Conservation (phyloP, 169 alveolate species). For the Sarcocystis neurona region DNA sequence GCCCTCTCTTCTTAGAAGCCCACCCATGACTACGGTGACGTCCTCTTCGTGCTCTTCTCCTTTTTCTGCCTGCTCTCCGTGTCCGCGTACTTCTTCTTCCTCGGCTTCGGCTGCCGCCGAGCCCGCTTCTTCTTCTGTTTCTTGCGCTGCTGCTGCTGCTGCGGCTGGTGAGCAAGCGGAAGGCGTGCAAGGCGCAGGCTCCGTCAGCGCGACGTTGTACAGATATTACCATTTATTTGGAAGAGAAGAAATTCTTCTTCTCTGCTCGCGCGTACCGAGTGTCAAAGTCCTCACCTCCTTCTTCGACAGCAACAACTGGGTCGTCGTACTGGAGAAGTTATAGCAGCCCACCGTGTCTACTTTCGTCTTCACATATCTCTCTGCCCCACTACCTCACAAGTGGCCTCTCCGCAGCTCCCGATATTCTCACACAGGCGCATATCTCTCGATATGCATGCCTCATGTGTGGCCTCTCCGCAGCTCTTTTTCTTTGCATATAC, state of each 20-base stretch:
- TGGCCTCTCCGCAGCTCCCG: too few relatives aligned
- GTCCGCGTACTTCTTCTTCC: too few relatives aligned
- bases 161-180: slow-evolving; percentile 18
- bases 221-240: slow-evolving; percentile 92
- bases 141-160: neutral
- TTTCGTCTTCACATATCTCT: neutral
- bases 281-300: slow-evolving; percentile 65
- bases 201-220: slow-evolving; percentile 74
- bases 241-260: slow-evolving; percentile 87
- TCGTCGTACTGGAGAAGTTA: slow-evolving; percentile 59
- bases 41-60: too few relatives aligned
- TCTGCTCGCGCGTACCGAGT: slow-evolving; percentile 68
- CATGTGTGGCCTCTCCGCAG: too few relatives aligned
- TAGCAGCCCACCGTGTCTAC: neutral
- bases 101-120: slow-evolving; percentile 70
- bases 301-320: slow-evolving; percentile 73
- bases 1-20: too few relatives aligned
- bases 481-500: too few relatives aligned
- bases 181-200: slow-evolving; percentile 66
- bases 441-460: too few relatives aligned
- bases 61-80: too few relatives aligned
- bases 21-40: too few relatives aligned
- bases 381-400: too few relatives aligned
- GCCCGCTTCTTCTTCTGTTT: neutral
- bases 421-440: too few relatives aligned